A percentile compares a stretch with the other conserved stretches of the same genome.
Conservation (phyloP, 2,329 filamentous ascomycete species). For the Colletotrichum limetticola region DNA sequence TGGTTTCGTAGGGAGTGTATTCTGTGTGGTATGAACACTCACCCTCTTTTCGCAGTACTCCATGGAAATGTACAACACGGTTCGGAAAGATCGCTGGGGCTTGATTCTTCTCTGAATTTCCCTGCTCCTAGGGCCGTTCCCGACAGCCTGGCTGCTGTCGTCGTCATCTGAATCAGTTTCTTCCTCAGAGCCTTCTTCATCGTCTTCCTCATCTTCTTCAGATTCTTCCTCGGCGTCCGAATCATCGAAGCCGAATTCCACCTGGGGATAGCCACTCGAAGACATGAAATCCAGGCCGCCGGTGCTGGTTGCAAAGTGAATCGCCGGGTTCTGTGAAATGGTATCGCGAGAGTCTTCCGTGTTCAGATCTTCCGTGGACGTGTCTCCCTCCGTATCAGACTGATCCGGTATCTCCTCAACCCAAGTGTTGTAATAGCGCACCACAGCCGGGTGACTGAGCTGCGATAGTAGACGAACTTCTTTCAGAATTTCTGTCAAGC, state of each 20-base stretch:
- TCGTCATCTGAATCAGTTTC: constrained; percentile 52
- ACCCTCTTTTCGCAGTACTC: constrained; percentile 95
- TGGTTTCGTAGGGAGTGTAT: background rate
- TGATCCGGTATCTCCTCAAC: constrained; percentile 76
- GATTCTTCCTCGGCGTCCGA: constrained; percentile 50
- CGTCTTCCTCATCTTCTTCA: constrained; percentile 49
- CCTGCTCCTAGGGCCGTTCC: constrained; percentile 32
- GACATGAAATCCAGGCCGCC: constrained; percentile 94
- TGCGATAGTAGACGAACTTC: constrained; percentile 92
- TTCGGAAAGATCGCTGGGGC: constrained; percentile 67
- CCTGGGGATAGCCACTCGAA: constrained; percentile 79
- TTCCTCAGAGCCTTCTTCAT: constrained; percentile 54
- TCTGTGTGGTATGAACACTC: constrained; percentile 41
- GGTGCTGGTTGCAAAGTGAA: constrained; percentile 77
- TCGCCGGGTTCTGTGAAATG: constrained; percentile 55
- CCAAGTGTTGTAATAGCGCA: constrained; percentile 97
- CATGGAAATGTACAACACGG: constrained; percentile 97
- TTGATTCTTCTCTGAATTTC: constrained; percentile 36
- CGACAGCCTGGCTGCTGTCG: constrained; percentile 40
- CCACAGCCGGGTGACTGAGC: constrained; percentile 86
- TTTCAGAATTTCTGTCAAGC: constrained; percentile 83
- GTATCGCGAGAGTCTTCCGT: constrained; percentile 51
- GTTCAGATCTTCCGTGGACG: constrained; percentile 56
- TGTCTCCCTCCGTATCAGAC: constrained; percentile 66
- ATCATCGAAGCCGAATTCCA: constrained; percentile 80